phyloP scores from a whole-genome alignment of 2,329 filamentous ascomycete species.

The Aureobasidium melanogenum region DNA sequence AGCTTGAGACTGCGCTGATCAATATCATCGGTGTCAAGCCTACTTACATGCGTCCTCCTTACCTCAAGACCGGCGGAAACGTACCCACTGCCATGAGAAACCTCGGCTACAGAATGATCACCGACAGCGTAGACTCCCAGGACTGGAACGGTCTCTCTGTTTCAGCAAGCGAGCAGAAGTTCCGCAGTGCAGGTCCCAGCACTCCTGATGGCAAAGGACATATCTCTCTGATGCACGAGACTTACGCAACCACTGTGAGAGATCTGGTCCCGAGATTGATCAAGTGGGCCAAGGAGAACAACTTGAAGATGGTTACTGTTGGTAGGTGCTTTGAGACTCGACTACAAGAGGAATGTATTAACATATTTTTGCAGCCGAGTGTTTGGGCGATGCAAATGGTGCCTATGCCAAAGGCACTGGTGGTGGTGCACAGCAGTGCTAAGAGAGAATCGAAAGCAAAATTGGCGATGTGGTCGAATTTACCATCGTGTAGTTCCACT shows the following conservation, averaged over 20 bases:
- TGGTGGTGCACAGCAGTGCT: neutral
- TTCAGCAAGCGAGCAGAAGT: neutral
- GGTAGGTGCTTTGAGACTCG: neutral
- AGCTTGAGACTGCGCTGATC: constrained; percentile 1
- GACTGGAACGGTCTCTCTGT: constrained; percentile 5
- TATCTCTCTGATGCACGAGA: constrained; percentile 1
- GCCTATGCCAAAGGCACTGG: constrained; percentile 2
- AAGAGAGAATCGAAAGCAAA: too few species aligned
- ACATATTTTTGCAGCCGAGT: neutral
- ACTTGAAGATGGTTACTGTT: constrained; percentile 8
- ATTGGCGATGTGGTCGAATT: too few species aligned
- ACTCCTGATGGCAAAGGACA: neutral
- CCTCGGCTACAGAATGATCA: constrained; percentile 11
- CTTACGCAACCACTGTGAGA: neutral
- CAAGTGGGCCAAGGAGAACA: constrained; percentile 10
- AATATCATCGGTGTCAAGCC: constrained; percentile 10
- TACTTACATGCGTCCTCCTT: constrained; percentile 12
- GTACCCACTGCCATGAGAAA: constrained; percentile 3
- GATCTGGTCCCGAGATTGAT: constrained; percentile 2
- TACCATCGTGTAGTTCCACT: too few species aligned
- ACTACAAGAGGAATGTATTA: neutral
- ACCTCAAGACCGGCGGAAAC: constrained; percentile 8
- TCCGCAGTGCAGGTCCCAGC: neutral
- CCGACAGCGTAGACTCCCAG: constrained; percentile 2
- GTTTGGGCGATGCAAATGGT: neutral